These are phyloP conservation scores for Lactarius sp. DNA, from an alignment of 768 basidiomycete species.

Conservation along the genomic window DNA sequence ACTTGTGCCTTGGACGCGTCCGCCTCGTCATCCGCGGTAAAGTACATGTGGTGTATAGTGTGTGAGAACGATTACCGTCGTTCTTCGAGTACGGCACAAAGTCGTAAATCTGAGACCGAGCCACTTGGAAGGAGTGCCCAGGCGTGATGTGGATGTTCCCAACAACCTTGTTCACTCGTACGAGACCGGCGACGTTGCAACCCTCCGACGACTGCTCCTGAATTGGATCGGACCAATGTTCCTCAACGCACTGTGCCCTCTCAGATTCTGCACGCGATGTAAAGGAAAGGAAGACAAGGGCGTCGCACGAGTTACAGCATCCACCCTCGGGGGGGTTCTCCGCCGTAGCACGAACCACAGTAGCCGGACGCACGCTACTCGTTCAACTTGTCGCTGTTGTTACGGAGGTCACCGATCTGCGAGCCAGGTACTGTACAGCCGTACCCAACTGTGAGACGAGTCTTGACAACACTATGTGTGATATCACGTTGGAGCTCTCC, in stretches of 20 bases:
- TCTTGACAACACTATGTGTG: too few species aligned
- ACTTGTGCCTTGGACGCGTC: conserved; percentile 59
- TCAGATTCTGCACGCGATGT: too few species aligned
- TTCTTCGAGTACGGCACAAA: conserved; percentile 93
- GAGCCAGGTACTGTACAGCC: too few species aligned
- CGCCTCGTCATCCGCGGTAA: conserved; percentile 81
- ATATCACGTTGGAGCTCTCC: conserved; percentile 92
- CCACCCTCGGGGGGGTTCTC: too few species aligned
- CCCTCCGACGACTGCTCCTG: conserved; percentile 91
- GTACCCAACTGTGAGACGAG: too few species aligned
- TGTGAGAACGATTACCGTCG: conserved; percentile 86
- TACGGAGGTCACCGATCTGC: too few species aligned
- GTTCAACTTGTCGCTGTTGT: too few species aligned
- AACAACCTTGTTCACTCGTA: conserved; percentile 95
- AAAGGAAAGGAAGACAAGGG: too few species aligned
- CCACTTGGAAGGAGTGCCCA: conserved; percentile 85
- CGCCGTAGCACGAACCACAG: too few species aligned
- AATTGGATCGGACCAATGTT: conserved; percentile 80
- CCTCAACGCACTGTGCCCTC: too few species aligned
- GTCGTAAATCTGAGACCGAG: conserved; percentile 73
- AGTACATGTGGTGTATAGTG: conserved; percentile 72
- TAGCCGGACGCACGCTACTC: too few species aligned
- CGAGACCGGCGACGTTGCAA: conserved; percentile 86
- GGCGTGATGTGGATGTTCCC: conserved; percentile 95
- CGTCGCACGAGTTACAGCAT: too few species aligned